Conservation (phyloP, 2,329 filamentous ascomycete species). For the Fusarium succisae region DNA sequence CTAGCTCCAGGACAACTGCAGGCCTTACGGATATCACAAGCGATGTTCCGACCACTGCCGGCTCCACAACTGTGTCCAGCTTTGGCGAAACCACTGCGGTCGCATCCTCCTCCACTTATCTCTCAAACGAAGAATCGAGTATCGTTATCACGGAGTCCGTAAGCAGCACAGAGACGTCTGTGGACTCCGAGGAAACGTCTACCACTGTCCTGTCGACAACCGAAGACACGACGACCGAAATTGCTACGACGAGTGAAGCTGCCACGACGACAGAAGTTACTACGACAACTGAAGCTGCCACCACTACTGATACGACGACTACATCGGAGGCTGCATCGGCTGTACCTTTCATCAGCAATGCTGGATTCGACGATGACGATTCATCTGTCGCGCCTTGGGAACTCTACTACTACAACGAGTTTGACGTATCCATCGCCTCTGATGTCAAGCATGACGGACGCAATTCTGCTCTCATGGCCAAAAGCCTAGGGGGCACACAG, state of each 20-base stretch:
- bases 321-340: background rate
- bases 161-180: background rate
- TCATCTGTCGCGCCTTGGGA: background rate
- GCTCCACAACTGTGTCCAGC: background rate
- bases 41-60: background rate
- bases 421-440: background rate
- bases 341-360: background rate
- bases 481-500: rapidly evolving
- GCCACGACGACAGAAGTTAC: background rate
- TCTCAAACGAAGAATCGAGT: background rate
- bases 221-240: background rate
- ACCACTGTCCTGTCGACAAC: background rate
- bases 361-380: background rate
- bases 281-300: too few relatives aligned
- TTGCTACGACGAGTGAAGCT: background rate
- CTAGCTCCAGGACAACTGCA: background rate
- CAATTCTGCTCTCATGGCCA: background rate
- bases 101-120: background rate
- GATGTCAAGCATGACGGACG: background rate
- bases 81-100: background rate
- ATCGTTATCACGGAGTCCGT: background rate
- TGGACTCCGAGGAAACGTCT: background rate
- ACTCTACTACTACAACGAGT: background rate
- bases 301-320: background rate
- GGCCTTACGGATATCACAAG: too few relatives aligned